A percentile compares a stretch with the other conserved stretches of the same genome.
phyloP scores from a whole-genome alignment of 139 green algal genomes.

The Chlorella sorokiniana region DNA sequence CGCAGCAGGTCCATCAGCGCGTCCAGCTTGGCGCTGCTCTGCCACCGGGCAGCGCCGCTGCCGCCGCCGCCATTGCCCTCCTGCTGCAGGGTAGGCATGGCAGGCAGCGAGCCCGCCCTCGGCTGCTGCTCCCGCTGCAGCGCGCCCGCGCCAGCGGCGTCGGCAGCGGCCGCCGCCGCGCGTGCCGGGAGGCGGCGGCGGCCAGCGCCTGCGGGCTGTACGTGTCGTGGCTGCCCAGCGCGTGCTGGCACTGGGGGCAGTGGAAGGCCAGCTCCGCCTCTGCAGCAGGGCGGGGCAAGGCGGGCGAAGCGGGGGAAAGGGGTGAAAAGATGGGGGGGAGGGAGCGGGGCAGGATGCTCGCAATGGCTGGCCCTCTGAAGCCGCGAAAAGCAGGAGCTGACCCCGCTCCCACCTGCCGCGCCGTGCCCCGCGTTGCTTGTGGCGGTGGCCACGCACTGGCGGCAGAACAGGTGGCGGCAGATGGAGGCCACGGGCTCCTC shows the following conservation, averaged over 20 bases:
- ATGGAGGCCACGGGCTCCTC: conserved; percentile 69
- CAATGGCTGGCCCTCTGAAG: no score
- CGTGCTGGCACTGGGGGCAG: conserved; percentile 34
- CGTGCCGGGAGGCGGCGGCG: neutral
- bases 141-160: neutral
- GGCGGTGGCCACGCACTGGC: conserved; percentile 61
- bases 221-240: conserved; percentile 33
- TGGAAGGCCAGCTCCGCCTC: conserved; percentile 36
- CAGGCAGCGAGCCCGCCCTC: neutral
- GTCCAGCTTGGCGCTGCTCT: conserved; percentile 46
- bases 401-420: conserved; percentile 15
- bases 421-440: conserved; percentile 33
- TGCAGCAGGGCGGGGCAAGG: neutral
- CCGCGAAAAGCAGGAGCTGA: neutral
- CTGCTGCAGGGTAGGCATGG: neutral
- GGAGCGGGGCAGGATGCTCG: neutral
- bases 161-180: neutral
- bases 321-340: neutral
- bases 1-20: conserved; percentile 38
- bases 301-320: neutral
- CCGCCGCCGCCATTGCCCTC: conserved; percentile 33
- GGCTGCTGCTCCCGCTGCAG: neutral
- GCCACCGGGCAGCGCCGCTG: conserved; percentile 1
- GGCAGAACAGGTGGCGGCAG: conserved; percentile 87
- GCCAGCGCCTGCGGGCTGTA: conserved; percentile 54